Conservation (phyloP, 352 stramenopile genomes). For the Pythium rhizo-oryzae region DNA sequence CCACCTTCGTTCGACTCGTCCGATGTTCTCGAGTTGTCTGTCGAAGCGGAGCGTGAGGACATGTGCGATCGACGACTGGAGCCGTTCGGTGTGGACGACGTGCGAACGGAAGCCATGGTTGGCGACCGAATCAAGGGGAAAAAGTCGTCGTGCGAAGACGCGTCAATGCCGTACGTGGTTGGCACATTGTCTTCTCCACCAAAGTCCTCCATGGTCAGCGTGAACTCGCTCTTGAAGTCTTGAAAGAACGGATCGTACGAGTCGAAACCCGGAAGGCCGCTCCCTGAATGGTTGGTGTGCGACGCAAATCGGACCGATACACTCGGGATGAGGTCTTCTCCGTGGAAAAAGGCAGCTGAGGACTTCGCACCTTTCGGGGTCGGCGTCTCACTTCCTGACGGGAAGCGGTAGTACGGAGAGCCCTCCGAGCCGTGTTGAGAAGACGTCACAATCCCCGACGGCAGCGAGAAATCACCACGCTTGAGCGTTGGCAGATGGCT, state of each 20-base stretch:
- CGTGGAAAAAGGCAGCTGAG: slow-evolving; percentile 6
- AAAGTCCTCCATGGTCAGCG: slow-evolving; percentile 50
- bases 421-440: not conserved
- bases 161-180: slow-evolving; percentile 22
- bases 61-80: slow-evolving; percentile 38
- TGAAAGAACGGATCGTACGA: slow-evolving; percentile 49
- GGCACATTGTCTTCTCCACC: slow-evolving; percentile 27
- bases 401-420: slow-evolving; percentile 20
- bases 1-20: slow-evolving; percentile 23
- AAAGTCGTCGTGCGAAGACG: slow-evolving; percentile 24
- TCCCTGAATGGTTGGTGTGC: not conserved
- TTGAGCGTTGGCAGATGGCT: slow-evolving; percentile 20
- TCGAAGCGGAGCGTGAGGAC: slow-evolving; percentile 49
- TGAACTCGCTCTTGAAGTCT: slow-evolving; percentile 47
- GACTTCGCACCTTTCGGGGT: slow-evolving; percentile 3
- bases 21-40: slow-evolving; percentile 26
- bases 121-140: slow-evolving; percentile 32
- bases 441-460: slow-evolving; percentile 24
- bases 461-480: slow-evolving; percentile 29
- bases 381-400: slow-evolving; percentile 12
- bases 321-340: slow-evolving; percentile 28
- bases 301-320: slow-evolving; percentile 32
- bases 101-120: slow-evolving; percentile 33
- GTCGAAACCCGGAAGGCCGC: slow-evolving; percentile 34
- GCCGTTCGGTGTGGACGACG: slow-evolving; percentile 6